phyloP scores from a whole-genome alignment of 768 basidiomycete species.

The Tylopilus balloui region DNA sequence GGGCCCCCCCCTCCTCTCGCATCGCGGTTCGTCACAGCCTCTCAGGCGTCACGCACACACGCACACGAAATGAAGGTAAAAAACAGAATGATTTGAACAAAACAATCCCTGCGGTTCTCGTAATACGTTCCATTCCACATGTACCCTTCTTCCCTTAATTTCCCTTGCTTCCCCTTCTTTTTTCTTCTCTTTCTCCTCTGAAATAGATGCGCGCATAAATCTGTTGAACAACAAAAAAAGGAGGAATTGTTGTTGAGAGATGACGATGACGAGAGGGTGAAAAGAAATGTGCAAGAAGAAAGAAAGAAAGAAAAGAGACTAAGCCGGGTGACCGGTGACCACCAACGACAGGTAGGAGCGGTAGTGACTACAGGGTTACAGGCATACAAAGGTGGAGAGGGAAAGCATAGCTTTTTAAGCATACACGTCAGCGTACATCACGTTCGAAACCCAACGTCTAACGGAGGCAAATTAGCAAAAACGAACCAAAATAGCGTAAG shows the following conservation, averaged over 20 bases:
- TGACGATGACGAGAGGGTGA: background rate
- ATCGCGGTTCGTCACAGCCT: too few relatives aligned
- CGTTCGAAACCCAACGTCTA: slow-evolving; percentile 16
- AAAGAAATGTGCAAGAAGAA: slow-evolving; percentile 5
- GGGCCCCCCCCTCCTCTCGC: too few relatives aligned
- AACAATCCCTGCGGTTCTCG: background rate
- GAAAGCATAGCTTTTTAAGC: slow-evolving; percentile 22
- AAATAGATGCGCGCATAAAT: slow-evolving; percentile 6
- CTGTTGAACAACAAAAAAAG: background rate
- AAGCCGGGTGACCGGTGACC: background rate
- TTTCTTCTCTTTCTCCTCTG: background rate
- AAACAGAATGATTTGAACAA: background rate
- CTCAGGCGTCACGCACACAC: too few relatives aligned
- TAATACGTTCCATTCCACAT: background rate
- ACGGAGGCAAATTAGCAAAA: too few relatives aligned
- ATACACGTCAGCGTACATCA: slow-evolving; percentile 29
- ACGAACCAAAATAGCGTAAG: slow-evolving; percentile 12
- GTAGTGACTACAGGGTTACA: slow-evolving; percentile 25
- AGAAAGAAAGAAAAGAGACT: background rate
- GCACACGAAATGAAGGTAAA: background rate
- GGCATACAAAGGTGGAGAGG: slow-evolving; percentile 22
- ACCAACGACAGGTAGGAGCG: slow-evolving; percentile 2
- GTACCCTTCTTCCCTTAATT: too few relatives aligned
- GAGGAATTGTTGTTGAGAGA: background rate
- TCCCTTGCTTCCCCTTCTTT: too few relatives aligned